phyloP scores from a whole-genome alignment of 306 rosid species.

The Crataegus laevigata region DNA sequence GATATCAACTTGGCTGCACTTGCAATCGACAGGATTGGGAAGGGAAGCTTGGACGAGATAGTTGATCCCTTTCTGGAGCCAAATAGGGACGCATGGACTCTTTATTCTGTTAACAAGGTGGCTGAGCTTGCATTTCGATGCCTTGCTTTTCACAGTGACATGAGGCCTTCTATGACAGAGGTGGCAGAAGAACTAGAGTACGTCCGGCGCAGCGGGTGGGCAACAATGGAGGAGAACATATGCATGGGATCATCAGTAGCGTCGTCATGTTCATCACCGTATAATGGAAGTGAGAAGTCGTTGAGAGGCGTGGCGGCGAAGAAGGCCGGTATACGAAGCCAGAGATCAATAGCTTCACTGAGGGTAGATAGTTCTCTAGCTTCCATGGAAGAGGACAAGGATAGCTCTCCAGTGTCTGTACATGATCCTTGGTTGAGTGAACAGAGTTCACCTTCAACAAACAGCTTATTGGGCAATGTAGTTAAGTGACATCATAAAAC shows the following conservation, averaged over 20 bases:
- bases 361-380: conserved; percentile 27
- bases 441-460: conserved; percentile 87
- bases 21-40: conserved; percentile 84
- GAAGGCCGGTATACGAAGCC: conserved; percentile 39
- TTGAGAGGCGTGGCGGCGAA: conserved; percentile 19
- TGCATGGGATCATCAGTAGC: conserved; percentile 50
- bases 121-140: conserved; percentile 97
- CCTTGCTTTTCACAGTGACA: conserved; percentile 89
- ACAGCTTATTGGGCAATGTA: conserved; percentile 72
- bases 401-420: conserved; percentile 82
- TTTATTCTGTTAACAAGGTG: conserved; percentile 74
- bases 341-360: conserved; percentile 43
- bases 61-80: conserved; percentile 89
- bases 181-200: conserved; percentile 86
- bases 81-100: conserved; percentile 94
- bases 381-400: conserved; percentile 43
- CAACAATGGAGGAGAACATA: conserved; percentile 59
- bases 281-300: conserved; percentile 50
- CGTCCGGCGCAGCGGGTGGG: conserved; percentile 73
- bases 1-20: conserved; percentile 95
- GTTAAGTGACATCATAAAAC: conserved; percentile 32
- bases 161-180: conserved; percentile 91
- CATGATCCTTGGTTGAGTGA: conserved; percentile 91
- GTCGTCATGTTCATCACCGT: conserved; percentile 56
- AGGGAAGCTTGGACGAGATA: conserved; percentile 69